Evolutionary conservation across 306 rosid species (phyloP), one percentile per base, ranked within the genome.

Genomic region (Dicorynia guianensis): DNA sequence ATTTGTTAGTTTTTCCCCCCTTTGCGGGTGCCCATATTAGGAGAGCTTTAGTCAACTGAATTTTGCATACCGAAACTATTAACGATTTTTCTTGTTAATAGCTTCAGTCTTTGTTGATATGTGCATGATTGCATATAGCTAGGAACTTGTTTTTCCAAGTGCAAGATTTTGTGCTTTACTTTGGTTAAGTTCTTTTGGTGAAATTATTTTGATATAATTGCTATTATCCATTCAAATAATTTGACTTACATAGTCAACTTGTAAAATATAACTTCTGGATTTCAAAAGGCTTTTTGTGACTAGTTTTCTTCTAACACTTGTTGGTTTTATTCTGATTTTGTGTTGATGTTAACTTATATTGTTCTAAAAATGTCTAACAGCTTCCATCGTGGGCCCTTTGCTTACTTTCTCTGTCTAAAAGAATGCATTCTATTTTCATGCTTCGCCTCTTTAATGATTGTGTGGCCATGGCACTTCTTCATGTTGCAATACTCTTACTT

Each of bases 401-500:
- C 80, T 85, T 94, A 63, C 96, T 94, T 75, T 90, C 93, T 85
- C 81, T 95, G 34, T 92, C 97, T n/a, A 95, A 95, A 81, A 89
- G 98, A 69, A 77, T 89, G 83, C 97, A 95, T 80, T 92, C 98
- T 59, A 95, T 95, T 58, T 95, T 95, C 49, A 79, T 89, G 79
- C 98, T 95, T 13, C 97, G 98, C 44, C 93, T 95, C 57, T 95
- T 95, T 53, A 95, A 92, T 39, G 98, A 92, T 69, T 92, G 97
- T 82, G 81, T 89, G 80, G 92, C 98, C 58, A 86, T 87, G 91
- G 82, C 71, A 4, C 89, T 95, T 71, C 81, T 95, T 67, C 93
- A 92, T 68, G 96, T 88, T 77, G 85, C 97, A 40, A 76, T 95
- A 72, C 91, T 88, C 66, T 79, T 81, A 12, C 50, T 92, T 82